Conservation (phyloP, 2,329 filamentous ascomycete genomes). For the Neonectria magnoliae region DNA sequence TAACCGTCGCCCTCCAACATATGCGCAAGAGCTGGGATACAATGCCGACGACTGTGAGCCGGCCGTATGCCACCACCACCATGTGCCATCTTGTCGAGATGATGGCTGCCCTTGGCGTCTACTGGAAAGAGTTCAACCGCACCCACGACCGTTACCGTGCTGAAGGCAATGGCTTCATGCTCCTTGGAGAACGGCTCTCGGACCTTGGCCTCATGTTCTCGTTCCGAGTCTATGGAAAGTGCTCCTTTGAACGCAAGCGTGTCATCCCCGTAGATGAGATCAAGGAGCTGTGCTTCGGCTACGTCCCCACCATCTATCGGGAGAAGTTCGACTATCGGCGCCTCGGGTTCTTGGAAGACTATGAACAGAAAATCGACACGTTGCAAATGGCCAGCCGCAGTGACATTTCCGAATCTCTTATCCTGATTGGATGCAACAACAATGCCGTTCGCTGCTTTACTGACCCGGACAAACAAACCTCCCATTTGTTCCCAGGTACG, state of each 20-base stretch:
- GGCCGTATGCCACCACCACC: conserved; percentile 64
- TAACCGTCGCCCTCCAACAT: conserved; percentile 59
- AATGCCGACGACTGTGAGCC: conserved; percentile 58
- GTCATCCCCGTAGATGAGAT: conserved; percentile 63
- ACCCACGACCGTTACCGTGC: conserved; percentile 61
- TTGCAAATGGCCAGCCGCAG: conserved; percentile 60
- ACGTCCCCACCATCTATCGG: conserved; percentile 64
- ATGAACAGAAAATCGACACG: conserved; percentile 53
- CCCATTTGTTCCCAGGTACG: conserved; percentile 62
- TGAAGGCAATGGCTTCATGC: conserved; percentile 64
- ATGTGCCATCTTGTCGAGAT: conserved; percentile 66
- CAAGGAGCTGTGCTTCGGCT: conserved; percentile 66
- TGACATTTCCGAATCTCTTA: conserved; percentile 63
- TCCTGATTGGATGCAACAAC: conserved; percentile 63
- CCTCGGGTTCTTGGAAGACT: conserved; percentile 51
- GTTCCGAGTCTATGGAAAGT: conserved; percentile 62
- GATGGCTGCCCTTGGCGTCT: conserved; percentile 62
- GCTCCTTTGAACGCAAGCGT: conserved; percentile 58
- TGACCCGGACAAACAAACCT: conserved; percentile 50
- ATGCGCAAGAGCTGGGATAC: conserved; percentile 61
- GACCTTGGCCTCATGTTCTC: conserved; percentile 66
- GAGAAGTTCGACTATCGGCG: conserved; percentile 52
- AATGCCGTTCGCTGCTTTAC: conserved; percentile 59
- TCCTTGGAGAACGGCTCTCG: conserved; percentile 56
- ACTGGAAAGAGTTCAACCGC: conserved; percentile 69